These are phyloP conservation scores for Ambrosia hybrid DNA, from an alignment of 140 eudicot genomes.

Conservation along the genomic window DNA sequence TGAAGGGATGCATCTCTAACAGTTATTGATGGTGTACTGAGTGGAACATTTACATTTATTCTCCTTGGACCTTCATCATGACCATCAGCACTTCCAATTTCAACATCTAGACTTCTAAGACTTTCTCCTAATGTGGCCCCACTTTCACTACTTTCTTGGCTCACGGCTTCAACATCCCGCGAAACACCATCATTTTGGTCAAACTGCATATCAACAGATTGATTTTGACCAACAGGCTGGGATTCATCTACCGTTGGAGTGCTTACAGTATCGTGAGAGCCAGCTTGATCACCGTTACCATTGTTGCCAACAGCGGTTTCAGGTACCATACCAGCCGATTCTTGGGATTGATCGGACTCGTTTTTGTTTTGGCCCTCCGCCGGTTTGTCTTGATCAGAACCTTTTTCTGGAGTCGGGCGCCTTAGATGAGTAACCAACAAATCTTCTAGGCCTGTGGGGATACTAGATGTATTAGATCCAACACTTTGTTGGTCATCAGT, in stretches of 20 bases:
- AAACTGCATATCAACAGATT: conserved; percentile 77
- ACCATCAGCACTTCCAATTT: conserved; percentile 99
- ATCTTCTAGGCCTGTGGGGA: conserved; percentile 94
- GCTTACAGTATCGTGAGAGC: conserved; percentile 37
- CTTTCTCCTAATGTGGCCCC: conserved; percentile 98
- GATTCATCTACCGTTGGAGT: conserved; percentile 42
- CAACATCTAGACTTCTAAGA: conserved; percentile 95
- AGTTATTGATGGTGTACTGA: conserved; percentile 40
- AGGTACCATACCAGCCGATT: conserved; percentile 46
- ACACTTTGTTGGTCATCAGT: conserved; percentile 67
- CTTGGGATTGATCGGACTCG: conserved; percentile 49
- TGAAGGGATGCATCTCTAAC: conserved; percentile 75
- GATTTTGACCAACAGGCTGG: conserved; percentile 46
- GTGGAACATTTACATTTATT: conserved; percentile 41
- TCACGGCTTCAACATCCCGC: conserved; percentile 93
- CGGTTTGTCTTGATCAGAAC: conserved; percentile 45
- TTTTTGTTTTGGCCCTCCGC: conserved; percentile 48
- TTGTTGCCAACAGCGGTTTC: conserved; percentile 47
- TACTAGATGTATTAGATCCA: conserved; percentile 69
- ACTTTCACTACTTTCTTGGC: conserved; percentile 97
- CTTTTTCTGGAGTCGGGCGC: conserved; percentile 61
- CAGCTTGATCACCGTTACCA: conserved; percentile 37
- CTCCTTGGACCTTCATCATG: conserved; percentile 95
- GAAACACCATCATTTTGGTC: conserved; percentile 65
- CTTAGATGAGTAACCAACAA: conserved; percentile 73